Evolutionary conservation across 176 grass and related monocot genomes (phyloP), one percentile per base, ranked within the genome.

Genomic region (Triticum urartu): DNA sequence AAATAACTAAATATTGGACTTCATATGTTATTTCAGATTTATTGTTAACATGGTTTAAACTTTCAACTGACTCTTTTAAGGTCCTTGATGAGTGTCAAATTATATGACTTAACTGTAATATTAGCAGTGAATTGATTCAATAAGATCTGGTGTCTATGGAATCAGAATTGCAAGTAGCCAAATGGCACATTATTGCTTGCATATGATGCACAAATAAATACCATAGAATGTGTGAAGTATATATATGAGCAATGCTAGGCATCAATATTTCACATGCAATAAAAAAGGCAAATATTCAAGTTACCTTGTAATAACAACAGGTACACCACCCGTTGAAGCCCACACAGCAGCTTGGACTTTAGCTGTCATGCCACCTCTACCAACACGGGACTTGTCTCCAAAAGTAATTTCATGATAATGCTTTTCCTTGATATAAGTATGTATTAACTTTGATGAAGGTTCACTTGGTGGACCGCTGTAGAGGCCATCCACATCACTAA

Each of bases 401-500:
- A 99, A 99, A 80, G 94, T 96, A 72, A 99, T 96, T 72, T 89
- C 90, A 32, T 84, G 78, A 6, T 99, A 90, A 85, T 99, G 92
- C 62, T 88, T 99, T 24, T 96, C 97, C 90, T 92, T 99, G 18
- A 99, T 86, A 65, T 99, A 99, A 1, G 94, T 99, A 50, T 96
- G 91, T 86, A 99, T 99, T 15, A 99, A 67, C 45, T 91, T 90
- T 75, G 97, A 99, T 22, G 89, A 84, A 54, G 91, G 84, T 38
- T 99, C 97, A 82, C 83, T 91, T 34, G 97, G 97, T 65, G 97
- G 97, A 43, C 94, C 94, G 17, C 88, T 96, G 52, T 99, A 99
- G 33, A 99, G 92, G n/a, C 97, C 97, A 84, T 96, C 94, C 71
- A 99, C 97, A 69, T 99, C 97, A 87, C 97, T 99, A 9, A 99